Percentiles rank a stretch among this genome's conserved stretches.
phyloP scores from a whole-genome alignment of 2,329 filamentous ascomycete species.

The Fonsecaea multimorphosa region DNA sequence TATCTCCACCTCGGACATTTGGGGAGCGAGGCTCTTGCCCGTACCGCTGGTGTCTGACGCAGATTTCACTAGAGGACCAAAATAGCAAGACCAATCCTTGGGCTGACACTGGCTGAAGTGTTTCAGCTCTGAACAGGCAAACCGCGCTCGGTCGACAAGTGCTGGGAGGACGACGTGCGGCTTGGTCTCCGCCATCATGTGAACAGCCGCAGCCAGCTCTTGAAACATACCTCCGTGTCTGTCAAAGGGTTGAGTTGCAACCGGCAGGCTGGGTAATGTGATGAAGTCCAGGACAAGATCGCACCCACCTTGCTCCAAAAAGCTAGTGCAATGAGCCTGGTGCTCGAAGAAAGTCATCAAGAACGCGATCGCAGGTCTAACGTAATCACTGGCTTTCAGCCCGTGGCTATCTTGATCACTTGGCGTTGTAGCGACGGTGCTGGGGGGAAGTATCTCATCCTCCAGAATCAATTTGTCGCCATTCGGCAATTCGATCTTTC shows the following conservation, averaged over 20 bases:
- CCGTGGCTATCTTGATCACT: constrained; percentile 57
- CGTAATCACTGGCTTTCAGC: constrained; percentile 69
- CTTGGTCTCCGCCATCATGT: constrained; percentile 78
- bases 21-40: constrained; percentile 19
- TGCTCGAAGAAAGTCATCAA: constrained; percentile 78
- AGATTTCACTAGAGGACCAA: constrained; percentile 65
- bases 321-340: constrained; percentile 70
- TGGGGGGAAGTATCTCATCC: constrained; percentile 29
- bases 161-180: constrained; percentile 82
- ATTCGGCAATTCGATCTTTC: constrained; percentile 44
- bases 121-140: constrained; percentile 70
- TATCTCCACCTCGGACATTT: constrained; percentile 50
- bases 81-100: constrained; percentile 63
- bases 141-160: constrained; percentile 74
- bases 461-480: constrained; percentile 44
- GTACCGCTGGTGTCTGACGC: constrained; percentile 34
- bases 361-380: constrained; percentile 78
- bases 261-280: constrained; percentile 77
- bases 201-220: constrained; percentile 74
- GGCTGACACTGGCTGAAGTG: constrained; percentile 63
- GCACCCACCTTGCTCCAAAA: constrained; percentile 74
- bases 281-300: constrained; percentile 84
- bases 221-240: constrained; percentile 64
- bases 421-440: constrained; percentile 13
- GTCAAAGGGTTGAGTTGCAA: constrained; percentile 33